These are phyloP conservation scores for Vanilla planifolia DNA, from an alignment of 106 monocot species.

Conservation along the genomic window DNA sequence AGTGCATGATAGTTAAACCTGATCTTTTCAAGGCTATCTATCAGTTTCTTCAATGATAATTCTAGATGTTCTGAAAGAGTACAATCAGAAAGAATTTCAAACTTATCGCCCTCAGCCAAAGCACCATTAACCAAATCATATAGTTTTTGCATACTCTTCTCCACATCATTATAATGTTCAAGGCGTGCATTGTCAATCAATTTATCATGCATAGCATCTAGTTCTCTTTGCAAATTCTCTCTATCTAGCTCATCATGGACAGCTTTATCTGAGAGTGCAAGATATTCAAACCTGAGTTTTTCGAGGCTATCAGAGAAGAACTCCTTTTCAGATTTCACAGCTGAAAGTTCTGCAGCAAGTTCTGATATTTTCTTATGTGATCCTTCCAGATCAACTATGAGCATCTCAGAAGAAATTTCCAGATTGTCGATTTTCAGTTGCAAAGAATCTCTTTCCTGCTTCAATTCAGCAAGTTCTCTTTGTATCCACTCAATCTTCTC, in stretches of 20 bases:
- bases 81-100: constrained; percentile 17
- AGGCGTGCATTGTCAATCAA: constrained; percentile 27
- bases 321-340: constrained; percentile 63
- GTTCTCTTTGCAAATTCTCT: constrained; percentile 52
- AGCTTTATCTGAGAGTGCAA: constrained; percentile 56
- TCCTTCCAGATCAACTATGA: constrained; percentile 53
- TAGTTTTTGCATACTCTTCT: constrained; percentile 38
- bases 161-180: constrained; percentile 24
- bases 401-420: constrained; percentile 63
- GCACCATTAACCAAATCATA: constrained; percentile 36
- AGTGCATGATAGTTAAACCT: constrained; percentile 38
- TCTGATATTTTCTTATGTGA: constrained; percentile 72
- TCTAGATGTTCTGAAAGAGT: constrained; percentile 33
- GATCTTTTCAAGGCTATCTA: constrained; percentile 63
- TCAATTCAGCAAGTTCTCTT: constrained; percentile 44
- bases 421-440: constrained; percentile 64
- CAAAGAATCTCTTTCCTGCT: constrained; percentile 63
- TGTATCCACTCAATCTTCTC: constrained; percentile 71
- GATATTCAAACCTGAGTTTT: constrained; percentile 56
- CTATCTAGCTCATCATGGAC: constrained; percentile 49
- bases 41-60: constrained; percentile 36
- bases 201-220: constrained; percentile 43
- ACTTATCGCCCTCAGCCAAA: constrained; percentile 27
- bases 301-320: constrained; percentile 57
- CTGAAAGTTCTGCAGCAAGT: constrained; percentile 46